Evolutionary conservation across 495 filamentous ascomycete species (phyloP).

Genomic region (Corynascus novoguineensis): DNA sequence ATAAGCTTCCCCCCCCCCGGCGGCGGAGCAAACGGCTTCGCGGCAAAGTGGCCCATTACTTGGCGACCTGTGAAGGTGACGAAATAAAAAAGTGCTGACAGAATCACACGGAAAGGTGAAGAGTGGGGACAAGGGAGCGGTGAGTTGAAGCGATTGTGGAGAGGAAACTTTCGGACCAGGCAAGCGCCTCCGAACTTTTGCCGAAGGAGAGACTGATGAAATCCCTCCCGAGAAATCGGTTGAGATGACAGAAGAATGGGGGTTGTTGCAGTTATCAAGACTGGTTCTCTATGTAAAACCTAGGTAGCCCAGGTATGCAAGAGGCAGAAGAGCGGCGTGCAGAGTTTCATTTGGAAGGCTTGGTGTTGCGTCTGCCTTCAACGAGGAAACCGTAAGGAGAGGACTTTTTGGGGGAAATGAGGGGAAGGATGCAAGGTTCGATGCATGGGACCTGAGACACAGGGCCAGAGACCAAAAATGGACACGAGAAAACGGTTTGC

Average conservation of each 20-base stretch:
- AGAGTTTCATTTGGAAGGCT: background rate
- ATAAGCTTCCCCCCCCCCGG: too few relatives aligned
- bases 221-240: background rate
- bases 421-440: background rate
- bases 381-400: background rate
- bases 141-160: background rate
- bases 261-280: background rate
- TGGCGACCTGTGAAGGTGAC: background rate
- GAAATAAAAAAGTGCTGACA: background rate
- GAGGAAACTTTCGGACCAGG: background rate
- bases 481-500: conserved; percentile 49
- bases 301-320: too few relatives aligned
- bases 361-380: background rate
- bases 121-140: background rate
- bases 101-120: background rate
- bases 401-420: background rate
- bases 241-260: background rate
- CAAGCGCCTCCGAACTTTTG: background rate
- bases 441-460: conserved; percentile 13
- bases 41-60: conserved; percentile 2
- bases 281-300: background rate
- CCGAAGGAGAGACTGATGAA: background rate
- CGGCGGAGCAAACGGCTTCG: background rate
- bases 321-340: background rate
- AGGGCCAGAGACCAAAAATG: conserved; percentile 41